These are phyloP conservation scores for Volutella citrinella DNA, from an alignment of 2,329 filamentous ascomycete species.

Conservation along the genomic window DNA sequence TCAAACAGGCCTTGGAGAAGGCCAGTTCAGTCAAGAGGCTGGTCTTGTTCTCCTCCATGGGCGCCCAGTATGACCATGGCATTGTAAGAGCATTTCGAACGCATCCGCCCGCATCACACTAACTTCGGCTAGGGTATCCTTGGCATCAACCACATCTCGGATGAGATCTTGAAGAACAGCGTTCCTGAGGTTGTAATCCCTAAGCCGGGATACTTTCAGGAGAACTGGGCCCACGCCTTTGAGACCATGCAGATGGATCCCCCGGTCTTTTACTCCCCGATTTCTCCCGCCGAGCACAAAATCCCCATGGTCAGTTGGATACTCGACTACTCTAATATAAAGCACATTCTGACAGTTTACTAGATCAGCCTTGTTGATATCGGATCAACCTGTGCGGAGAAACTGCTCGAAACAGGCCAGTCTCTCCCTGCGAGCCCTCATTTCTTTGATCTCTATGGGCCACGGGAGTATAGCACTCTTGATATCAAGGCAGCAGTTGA, in stretches of 20 bases:
- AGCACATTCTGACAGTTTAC: neutral
- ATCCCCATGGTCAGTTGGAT: conserved; percentile 29
- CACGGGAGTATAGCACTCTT: conserved; percentile 23
- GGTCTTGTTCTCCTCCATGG: conserved; percentile 28
- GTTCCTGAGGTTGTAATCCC: conserved; percentile 18
- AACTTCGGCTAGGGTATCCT: conserved; percentile 22
- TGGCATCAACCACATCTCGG: conserved; percentile 19
- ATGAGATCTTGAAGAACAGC: conserved; percentile 15
- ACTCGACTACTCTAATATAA: neutral
- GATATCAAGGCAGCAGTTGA: conserved; percentile 29
- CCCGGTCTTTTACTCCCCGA: conserved; percentile 23
- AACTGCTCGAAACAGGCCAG: conserved; percentile 15
- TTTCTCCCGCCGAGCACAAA: conserved; percentile 26
- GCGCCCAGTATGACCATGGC: conserved; percentile 26
- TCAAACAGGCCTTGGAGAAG: conserved; percentile 19
- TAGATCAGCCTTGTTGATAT: conserved; percentile 31
- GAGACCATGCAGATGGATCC: conserved; percentile 18
- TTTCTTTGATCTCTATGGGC: conserved; percentile 26
- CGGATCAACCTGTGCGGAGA: conserved; percentile 21
- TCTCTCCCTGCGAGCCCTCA: conserved; percentile 12
- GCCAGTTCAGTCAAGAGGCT: conserved; percentile 16
- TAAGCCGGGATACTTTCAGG: conserved; percentile 20
- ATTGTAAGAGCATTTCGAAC: conserved; percentile 26
- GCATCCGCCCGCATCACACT: neutral
- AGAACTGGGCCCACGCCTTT: conserved; percentile 19